Conservation (phyloP, 2,329 filamentous ascomycete genomes). For the Blastomyces emzantsi region DNA sequence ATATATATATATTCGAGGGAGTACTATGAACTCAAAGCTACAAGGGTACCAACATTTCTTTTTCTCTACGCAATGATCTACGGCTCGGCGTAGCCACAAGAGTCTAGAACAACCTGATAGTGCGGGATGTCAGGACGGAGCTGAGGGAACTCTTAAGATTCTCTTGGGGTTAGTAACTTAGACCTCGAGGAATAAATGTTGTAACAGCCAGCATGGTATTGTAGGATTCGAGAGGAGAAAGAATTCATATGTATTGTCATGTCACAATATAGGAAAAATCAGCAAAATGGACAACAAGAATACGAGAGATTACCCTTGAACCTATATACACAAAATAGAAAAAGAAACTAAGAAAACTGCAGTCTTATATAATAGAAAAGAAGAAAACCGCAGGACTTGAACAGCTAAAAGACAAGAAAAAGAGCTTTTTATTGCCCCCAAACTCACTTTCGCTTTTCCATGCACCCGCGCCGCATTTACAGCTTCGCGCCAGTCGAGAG, state of each 20-base stretch:
- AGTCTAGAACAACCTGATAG: background rate
- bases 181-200: background rate
- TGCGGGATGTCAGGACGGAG: background rate
- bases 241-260: background rate
- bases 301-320: background rate
- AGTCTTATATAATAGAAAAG: background rate
- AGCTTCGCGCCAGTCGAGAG: slow-evolving; percentile 13
- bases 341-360: background rate
- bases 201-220: background rate
- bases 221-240: background rate
- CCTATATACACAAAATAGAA: background rate
- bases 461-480: slow-evolving; percentile 3
- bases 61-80: background rate
- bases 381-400: background rate
- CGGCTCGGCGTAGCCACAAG: background rate
- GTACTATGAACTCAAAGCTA: too few species aligned
- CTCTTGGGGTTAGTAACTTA: background rate
- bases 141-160: background rate
- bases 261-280: slow-evolving; percentile 1
- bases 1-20: too few species aligned
- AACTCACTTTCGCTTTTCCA: background rate
- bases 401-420: background rate
- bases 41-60: background rate
- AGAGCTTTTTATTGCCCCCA: background rate
- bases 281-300: background rate